Conservation (phyloP, 1,284 basidiomycete genomes). For the Ganoderma meredithae region DNA sequence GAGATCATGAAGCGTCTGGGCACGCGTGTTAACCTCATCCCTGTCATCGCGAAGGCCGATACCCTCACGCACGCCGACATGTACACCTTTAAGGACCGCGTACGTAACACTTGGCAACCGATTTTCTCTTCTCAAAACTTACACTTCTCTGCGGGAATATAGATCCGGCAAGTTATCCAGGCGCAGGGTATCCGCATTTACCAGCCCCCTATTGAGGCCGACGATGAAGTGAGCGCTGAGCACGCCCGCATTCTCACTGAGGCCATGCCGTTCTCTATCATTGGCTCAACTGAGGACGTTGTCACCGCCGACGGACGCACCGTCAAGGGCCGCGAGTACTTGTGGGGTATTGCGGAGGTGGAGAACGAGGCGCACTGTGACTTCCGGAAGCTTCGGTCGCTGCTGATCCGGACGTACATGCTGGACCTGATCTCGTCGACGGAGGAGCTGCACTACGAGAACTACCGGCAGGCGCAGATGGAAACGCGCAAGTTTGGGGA, state of each 20-base stretch:
- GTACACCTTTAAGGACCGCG: slow-evolving; percentile 91
- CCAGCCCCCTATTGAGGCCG: slow-evolving; percentile 90
- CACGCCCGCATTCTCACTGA: slow-evolving; percentile 88
- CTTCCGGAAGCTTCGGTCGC: slow-evolving; percentile 96
- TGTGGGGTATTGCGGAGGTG: slow-evolving; percentile 99
- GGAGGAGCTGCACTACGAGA: slow-evolving; percentile 97
- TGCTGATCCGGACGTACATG: slow-evolving; percentile 99
- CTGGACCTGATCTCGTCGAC: slow-evolving; percentile 96
- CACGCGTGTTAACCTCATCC: slow-evolving; percentile 95
- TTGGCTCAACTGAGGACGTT: slow-evolving; percentile 96
- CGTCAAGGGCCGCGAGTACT: slow-evolving; percentile 98
- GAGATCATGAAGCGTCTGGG: slow-evolving; percentile 99
- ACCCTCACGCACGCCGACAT: slow-evolving; percentile 96
- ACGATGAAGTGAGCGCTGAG: slow-evolving; percentile 90
- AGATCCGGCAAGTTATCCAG: slow-evolving; percentile 91
- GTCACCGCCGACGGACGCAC: slow-evolving; percentile 89
- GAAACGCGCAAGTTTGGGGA: slow-evolving; percentile 99
- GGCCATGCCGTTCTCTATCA: slow-evolving; percentile 98
- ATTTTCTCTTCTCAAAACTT: slow-evolving; percentile 11
- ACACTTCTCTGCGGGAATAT: slow-evolving; percentile 22
- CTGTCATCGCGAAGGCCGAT: slow-evolving; percentile 97
- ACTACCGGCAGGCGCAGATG: slow-evolving; percentile 99
- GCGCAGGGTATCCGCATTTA: slow-evolving; percentile 97
- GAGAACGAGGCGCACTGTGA: slow-evolving; percentile 99
- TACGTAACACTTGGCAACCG: slow-evolving; percentile 48